Conservation (phyloP, 2,329 filamentous ascomycete species). For the Aphanocladium album region DNA sequence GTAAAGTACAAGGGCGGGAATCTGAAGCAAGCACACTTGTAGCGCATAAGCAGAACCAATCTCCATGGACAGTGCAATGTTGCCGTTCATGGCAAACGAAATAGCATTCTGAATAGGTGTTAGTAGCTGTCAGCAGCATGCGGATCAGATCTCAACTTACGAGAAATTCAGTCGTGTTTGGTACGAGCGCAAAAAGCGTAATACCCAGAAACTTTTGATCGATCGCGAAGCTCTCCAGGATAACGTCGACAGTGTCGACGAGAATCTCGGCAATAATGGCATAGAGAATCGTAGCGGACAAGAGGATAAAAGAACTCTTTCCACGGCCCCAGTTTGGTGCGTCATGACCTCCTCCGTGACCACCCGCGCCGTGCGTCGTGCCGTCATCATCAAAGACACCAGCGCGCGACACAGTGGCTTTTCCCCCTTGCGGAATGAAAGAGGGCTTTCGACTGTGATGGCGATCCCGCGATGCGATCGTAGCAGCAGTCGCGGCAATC, state of each 20-base stretch:
- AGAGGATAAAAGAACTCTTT: conserved; percentile 85
- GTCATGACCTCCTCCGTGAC: conserved; percentile 78
- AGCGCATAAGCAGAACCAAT: conserved; percentile 96
- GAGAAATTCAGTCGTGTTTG: conserved; percentile 96
- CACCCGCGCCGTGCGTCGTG: conserved; percentile 23
- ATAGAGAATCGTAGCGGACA: conserved; percentile 85
- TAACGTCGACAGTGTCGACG: conserved; percentile 95
- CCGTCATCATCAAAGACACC: conserved; percentile 42
- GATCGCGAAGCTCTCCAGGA: conserved; percentile 81
- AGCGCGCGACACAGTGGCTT: conserved; percentile 24
- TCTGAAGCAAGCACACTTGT: conserved; percentile 91
- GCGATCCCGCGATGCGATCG: conserved; percentile 75
- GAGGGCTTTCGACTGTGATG: conserved; percentile 35
- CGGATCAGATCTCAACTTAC: conserved; percentile 43
- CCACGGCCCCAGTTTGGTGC: conserved; percentile 96
- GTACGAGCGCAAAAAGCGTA: conserved; percentile 91
- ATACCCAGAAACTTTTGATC: conserved; percentile 98
- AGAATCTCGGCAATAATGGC: conserved; percentile 97
- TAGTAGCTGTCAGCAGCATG: not conserved
- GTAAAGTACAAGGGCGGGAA: conserved; percentile 88
- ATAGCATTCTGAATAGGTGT: conserved; percentile 71
- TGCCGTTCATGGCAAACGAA: conserved; percentile 98
- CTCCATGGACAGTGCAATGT: conserved; percentile 98
- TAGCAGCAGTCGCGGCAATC: conserved; percentile 85
- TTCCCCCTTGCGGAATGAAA: conserved; percentile 18